These are phyloP conservation scores for Dioscorea cayenensis DNA, from an alignment of 116 monocot species.

Conservation along the genomic window DNA sequence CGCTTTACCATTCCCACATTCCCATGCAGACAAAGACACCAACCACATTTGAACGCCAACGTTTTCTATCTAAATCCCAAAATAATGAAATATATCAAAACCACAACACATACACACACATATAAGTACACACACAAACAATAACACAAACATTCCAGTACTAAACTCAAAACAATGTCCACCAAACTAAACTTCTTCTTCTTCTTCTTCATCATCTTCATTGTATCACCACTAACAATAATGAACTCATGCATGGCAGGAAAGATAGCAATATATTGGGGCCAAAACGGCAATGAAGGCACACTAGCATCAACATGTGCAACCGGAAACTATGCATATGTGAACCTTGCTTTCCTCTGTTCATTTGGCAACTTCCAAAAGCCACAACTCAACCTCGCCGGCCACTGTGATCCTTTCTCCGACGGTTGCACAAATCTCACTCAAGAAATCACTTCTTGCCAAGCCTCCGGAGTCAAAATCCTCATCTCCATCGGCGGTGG, in stretches of 20 bases:
- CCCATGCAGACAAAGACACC: too few relatives aligned
- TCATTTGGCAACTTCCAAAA: neutral
- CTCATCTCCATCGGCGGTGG: neutral
- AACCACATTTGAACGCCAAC: too few relatives aligned
- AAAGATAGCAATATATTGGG: conserved; percentile 51
- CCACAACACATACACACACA: too few relatives aligned
- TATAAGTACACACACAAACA: too few relatives aligned
- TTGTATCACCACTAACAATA: too few relatives aligned
- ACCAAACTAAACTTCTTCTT: too few relatives aligned
- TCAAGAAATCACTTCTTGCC: neutral
- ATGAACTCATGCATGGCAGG: neutral
- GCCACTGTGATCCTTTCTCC: neutral
- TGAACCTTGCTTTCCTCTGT: neutral
- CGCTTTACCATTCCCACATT: too few relatives aligned
- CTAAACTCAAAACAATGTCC: too few relatives aligned
- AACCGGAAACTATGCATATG: neutral
- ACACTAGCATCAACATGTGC: conserved; percentile 13
- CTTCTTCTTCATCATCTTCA: too few relatives aligned
- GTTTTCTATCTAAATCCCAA: too few relatives aligned
- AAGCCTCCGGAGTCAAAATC: neutral
- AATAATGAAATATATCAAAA: too few relatives aligned
- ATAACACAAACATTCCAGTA: too few relatives aligned
- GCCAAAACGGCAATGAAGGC: conserved; percentile 44
- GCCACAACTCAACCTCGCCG: neutral
- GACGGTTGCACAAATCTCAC: neutral